phyloP scores from a whole-genome alignment of 1,284 basidiomycete genomes.

The Cystobasidiaceae sp. region DNA sequence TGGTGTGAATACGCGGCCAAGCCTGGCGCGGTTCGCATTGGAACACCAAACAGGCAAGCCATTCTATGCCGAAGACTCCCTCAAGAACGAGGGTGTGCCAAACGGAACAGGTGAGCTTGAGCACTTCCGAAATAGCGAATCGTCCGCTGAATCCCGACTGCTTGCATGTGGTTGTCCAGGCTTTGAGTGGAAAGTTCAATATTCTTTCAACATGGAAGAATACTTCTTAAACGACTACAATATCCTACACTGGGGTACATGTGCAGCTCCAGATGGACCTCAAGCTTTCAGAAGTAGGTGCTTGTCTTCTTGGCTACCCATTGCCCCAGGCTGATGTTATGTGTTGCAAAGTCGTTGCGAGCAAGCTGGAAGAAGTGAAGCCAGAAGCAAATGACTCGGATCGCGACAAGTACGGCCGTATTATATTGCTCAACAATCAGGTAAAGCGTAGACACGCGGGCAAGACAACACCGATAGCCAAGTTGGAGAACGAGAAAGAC shows the following conservation, averaged over 20 bases:
- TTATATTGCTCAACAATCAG: neutral
- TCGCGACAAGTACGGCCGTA: neutral
- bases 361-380: slow-evolving; percentile 7
- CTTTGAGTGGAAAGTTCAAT: slow-evolving; percentile 10
- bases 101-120: neutral
- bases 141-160: no score
- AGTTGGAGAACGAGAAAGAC: neutral
- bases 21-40: neutral
- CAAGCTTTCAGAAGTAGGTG: neutral
- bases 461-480: neutral
- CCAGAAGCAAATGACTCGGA: neutral
- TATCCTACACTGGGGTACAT: slow-evolving; percentile 8
- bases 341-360: neutral
- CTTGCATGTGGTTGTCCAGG: no score
- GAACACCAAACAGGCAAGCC: slow-evolving; percentile 2
- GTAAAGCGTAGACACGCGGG: slow-evolving; percentile 5
- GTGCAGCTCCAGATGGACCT: neutral
- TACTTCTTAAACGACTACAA: slow-evolving; percentile 9
- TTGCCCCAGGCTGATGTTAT: neutral
- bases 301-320: neutral
- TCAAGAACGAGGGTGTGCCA: neutral
- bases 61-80: neutral
- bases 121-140: neutral
- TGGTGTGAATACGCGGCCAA: neutral
- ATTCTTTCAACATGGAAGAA: slow-evolving; percentile 10